phyloP scores from a whole-genome alignment of 2,329 filamentous ascomycete genomes.

The Pseudocercospora cruenta region DNA sequence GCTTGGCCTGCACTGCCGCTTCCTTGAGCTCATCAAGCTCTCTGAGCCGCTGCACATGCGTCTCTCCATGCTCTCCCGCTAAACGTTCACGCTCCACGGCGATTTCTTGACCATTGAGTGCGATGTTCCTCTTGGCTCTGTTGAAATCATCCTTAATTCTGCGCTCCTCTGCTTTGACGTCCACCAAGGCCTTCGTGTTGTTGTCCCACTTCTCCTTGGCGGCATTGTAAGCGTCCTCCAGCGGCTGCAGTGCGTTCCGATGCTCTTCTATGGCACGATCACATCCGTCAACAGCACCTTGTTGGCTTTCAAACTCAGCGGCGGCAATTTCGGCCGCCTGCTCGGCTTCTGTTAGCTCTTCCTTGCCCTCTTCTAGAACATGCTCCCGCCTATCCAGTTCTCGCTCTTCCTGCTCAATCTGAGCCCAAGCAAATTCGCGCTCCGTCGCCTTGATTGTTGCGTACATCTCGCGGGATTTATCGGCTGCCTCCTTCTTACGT shows the following conservation, averaged over 20 bases:
- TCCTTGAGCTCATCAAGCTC: conserved; percentile 56
- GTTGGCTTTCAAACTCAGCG: conserved; percentile 48
- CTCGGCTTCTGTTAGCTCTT: conserved; percentile 51
- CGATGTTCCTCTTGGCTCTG: conserved; percentile 51
- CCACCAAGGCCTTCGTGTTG: conserved; percentile 32
- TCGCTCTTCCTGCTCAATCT: conserved; percentile 76
- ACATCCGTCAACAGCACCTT: conserved; percentile 45
- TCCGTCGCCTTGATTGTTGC: conserved; percentile 56
- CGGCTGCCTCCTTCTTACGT: conserved; percentile 65
- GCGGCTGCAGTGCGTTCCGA: conserved; percentile 43
- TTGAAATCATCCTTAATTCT: conserved; percentile 64
- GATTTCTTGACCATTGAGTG: conserved; percentile 51
- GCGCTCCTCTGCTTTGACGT: conserved; percentile 61
- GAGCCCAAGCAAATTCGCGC: conserved; percentile 80
- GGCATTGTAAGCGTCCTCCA: conserved; percentile 53
- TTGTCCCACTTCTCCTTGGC: conserved; percentile 57
- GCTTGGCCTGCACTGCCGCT: conserved; percentile 50
- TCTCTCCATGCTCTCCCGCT: conserved; percentile 66
- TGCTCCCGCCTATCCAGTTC: conserved; percentile 34
- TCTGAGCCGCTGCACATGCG: conserved; percentile 63
- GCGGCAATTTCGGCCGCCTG: conserved; percentile 49
- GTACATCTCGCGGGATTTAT: conserved; percentile 68
- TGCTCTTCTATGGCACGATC: conserved; percentile 40
- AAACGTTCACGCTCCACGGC: conserved; percentile 64
- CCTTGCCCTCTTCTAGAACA: conserved; percentile 42